These are phyloP conservation scores for Verticillium dahliae DNA, from an alignment of 2,329 filamentous ascomycete genomes.

Conservation along the genomic window DNA sequence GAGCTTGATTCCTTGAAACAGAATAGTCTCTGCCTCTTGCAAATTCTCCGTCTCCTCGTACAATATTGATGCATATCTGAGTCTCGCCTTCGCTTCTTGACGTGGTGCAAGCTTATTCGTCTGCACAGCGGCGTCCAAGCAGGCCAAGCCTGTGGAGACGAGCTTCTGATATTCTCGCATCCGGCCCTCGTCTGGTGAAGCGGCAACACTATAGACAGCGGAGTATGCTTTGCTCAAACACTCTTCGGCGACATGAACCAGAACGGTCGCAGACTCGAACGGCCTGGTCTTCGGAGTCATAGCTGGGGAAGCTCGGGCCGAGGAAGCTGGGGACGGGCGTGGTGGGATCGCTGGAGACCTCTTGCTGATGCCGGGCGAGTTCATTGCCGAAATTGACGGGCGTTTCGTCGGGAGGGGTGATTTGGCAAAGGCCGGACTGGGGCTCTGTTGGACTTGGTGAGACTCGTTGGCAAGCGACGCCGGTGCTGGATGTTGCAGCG, in stretches of 20 bases:
- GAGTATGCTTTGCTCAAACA: constrained; percentile 62
- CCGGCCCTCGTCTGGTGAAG: constrained; percentile 40
- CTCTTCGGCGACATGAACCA: constrained; percentile 70
- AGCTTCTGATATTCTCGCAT: constrained; percentile 65
- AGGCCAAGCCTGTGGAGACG: constrained; percentile 65
- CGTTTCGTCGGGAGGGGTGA: constrained; percentile 23
- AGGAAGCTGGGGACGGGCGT: constrained; percentile 13
- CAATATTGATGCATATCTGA: constrained; percentile 66
- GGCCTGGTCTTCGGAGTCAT: constrained; percentile 32
- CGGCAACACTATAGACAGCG: constrained; percentile 41
- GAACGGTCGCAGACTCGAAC: constrained; percentile 48
- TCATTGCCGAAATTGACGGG: constrained; percentile 24
- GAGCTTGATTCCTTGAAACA: constrained; percentile 65
- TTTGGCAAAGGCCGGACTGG: constrained; percentile 25
- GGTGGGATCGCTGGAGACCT: constrained; percentile 23
- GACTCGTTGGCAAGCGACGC: constrained; percentile 7
- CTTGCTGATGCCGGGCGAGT: constrained; percentile 32
- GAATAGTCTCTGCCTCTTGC: constrained; percentile 63
- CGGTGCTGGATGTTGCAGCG: not conserved
- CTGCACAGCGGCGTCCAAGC: constrained; percentile 63
- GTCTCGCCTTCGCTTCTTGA: constrained; percentile 60
- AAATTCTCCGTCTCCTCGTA: constrained; percentile 72
- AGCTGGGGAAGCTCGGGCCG: constrained; percentile 27
- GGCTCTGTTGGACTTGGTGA: constrained; percentile 20
- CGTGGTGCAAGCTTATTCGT: constrained; percentile 55